Conservation (phyloP, 768 basidiomycete species). For the Leccinum subgranulosum region DNA sequence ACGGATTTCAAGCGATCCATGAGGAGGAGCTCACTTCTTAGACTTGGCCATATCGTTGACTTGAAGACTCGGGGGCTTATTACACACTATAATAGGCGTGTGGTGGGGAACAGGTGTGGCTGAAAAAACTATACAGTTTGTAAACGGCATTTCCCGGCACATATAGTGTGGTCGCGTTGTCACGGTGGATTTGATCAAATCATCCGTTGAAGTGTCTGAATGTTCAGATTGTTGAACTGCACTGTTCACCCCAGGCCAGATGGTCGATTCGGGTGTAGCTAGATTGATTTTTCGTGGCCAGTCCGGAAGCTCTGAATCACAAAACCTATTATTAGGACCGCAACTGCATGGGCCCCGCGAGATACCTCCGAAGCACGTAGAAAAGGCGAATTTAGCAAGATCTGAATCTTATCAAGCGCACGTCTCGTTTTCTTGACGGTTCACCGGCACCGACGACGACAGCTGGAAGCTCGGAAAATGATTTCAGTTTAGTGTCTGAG, state of each 20-base stretch:
- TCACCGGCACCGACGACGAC: neutral
- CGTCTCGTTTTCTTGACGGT: neutral
- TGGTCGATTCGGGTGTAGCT: neutral
- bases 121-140: slow-evolving; percentile 34
- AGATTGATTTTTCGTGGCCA: neutral
- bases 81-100: neutral
- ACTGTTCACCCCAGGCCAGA: neutral
- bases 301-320: neutral
- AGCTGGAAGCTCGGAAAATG: too few relatives aligned
- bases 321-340: neutral
- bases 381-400: neutral
- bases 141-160: slow-evolving; percentile 20
- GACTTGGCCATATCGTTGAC: slow-evolving; percentile 85
- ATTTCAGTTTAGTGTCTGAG: neutral
- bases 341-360: neutral
- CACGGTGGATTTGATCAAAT: neutral
- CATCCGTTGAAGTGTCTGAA: neutral
- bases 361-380: neutral
- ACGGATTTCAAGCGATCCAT: slow-evolving; percentile 1
- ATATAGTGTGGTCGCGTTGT: neutral
- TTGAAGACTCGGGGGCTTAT: slow-evolving; percentile 3
- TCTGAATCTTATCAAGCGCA: neutral
- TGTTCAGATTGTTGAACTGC: neutral
- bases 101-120: slow-evolving; percentile 20
- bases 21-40: slow-evolving; percentile 70